Base-by-base conservation (phyloP, 2,329 filamentous ascomycete species). In the Septoria linicola region DNA sequence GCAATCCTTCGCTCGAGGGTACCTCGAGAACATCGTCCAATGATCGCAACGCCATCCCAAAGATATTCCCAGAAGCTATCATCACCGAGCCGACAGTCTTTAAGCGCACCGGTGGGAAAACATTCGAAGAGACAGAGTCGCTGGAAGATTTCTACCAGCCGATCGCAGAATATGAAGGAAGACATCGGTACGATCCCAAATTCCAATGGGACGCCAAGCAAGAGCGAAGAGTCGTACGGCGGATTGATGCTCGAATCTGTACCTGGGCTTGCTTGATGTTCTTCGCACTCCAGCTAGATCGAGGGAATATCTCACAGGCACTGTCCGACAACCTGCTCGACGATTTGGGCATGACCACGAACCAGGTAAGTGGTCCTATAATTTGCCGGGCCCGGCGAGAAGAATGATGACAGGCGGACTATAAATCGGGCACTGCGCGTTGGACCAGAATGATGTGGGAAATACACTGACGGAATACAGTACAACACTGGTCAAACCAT, bases 281-380 rank as follows among this genome's bases (percentile, higher is more conserved):
- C 65, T 77, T 80, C 49, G 75, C 76, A 0, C 65, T 81, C 1
- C 75, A 81, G 41, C 67, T 80, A 14, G 75, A 79, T 57, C 48
- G 83, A 83, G 59, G 83, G 82, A 2, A 69, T 82, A 23, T 81
- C 80, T 1, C 83, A 39, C 82, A 86, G 54, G 82, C 83, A 0
- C 67, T 83, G 16, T 80, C 81, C 1, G 84, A 85, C 62, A 80
- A 82, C 59, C 73, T 87, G 60, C 71, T 87, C 8, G 70, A 66
- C 40, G 83, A 59, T 35, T 44, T 59, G 80, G 66, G 80, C 20
- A 48, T 78, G 42, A 73, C 66, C 0, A 74, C 70, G n/a, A 72
- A 78, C 63, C 10, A 47, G 43, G n/a, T n/a, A n/a, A n/a, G n/a
- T n/a, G n/a, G n/a, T n/a, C n/a, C n/a, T n/a, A n/a, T n/a, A n/a